Evolutionary conservation across 768 basidiomycete genomes (phyloP), one percentile per base, ranked within the genome.

Genomic region (Termitomyces sp.): DNA sequence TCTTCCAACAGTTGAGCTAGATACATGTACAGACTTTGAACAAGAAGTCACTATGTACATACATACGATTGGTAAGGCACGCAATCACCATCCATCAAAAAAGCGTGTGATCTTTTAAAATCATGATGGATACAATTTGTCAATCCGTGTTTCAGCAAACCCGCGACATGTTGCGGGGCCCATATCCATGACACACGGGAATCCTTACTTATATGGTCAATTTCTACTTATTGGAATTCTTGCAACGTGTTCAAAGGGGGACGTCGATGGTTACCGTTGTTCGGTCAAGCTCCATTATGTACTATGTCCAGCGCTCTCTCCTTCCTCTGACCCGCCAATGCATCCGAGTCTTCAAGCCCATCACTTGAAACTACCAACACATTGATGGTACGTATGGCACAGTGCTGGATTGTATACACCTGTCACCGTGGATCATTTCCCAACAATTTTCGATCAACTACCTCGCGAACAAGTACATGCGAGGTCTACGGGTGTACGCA

Each of bases 121-220:
- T 25, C 36, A 32, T 15, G 29, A 53, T 29, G 45, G 53, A 47
- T 29, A 23, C 20, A 33, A 22, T 39, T 16, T 41, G 15, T 48
- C 22, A 35, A 9, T 32, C 25, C 53, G 40, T 39, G 53, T 54
- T 54, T 54, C 53, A 54, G 45, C 29, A 32, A 20, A 5, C 15
- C 20, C 36, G 22, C 39, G 44, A 31, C 47, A n/a, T 42, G 42
- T 33, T 20, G 27, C n/a, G 7, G 18, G 50, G 22, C 16, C n/a
- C 13, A 35, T 35, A 46, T 32, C 35, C 47, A 48, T 48, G 47
- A 36, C 33, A 48, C 47, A 27, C 20, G 35, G 18, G n/a, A n/a
- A n/a, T n/a, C n/a, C n/a, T n/a, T n/a, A n/a, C 35, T 25, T 49
- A 5, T 15, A 7, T 7, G 5, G 23, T 13, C 2, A 27, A 35